These are phyloP conservation scores for Astrothelium subdiscretum DNA, from an alignment of 495 filamentous ascomycete genomes.

Conservation along the genomic window DNA sequence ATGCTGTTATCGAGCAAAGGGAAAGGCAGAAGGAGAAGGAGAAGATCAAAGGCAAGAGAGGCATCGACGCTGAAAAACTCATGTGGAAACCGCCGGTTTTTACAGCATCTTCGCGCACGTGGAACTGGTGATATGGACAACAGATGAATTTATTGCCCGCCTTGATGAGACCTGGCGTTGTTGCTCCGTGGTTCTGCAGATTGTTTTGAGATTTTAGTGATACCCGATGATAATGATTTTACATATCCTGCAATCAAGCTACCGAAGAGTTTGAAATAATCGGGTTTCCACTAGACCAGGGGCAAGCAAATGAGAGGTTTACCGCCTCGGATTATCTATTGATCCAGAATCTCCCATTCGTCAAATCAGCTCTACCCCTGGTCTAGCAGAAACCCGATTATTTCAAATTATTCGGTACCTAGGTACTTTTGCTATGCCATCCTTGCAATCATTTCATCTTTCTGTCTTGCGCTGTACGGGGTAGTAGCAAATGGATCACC, in stretches of 20 bases:
- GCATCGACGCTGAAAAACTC: constrained; percentile 64
- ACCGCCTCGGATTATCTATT: no score
- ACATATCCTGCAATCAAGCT: no score
- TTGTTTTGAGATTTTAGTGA: neutral
- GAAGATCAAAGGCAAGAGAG: constrained; percentile 57
- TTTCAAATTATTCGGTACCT: no score
- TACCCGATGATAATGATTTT: neutral
- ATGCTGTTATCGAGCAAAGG: constrained; percentile 66
- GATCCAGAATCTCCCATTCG: no score
- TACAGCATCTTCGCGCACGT: constrained; percentile 75
- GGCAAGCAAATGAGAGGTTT: no score
- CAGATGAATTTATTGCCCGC: no score
- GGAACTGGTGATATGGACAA: constrained; percentile 92
- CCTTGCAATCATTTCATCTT: neutral
- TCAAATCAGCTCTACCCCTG: no score
- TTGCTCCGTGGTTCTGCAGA: neutral
- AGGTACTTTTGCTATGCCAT: no score
- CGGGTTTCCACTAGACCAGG: no score
- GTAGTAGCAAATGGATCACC: no score
- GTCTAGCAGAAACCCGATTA: no score
- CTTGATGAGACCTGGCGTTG: neutral
- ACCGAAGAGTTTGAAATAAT: no score
- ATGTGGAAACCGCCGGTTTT: constrained; percentile 97
- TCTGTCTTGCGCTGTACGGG: neutral
- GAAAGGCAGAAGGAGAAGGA: constrained; percentile 64